Evolutionary conservation across 306 rosid genomes (phyloP).

Genomic region (Prunus persica): DNA sequence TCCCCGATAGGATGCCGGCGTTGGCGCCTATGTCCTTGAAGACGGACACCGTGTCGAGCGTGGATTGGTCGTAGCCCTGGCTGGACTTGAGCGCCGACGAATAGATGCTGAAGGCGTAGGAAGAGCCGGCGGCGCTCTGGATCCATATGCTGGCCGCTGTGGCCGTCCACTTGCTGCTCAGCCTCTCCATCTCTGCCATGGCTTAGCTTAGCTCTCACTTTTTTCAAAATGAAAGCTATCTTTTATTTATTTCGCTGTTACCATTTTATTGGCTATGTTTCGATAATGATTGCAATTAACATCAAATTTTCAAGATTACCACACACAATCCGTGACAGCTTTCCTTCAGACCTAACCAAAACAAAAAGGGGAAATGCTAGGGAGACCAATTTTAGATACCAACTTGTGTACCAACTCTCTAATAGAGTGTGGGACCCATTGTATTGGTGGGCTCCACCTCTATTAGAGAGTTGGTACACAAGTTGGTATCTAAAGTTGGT

Average conservation of each 20-base stretch:
- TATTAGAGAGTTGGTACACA: too few relatives aligned
- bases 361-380: too few relatives aligned
- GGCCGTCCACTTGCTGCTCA: slow-evolving; percentile 56
- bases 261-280: background rate
- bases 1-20: slow-evolving; percentile 74
- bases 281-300: background rate
- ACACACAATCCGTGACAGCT: background rate
- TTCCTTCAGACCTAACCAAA: too few relatives aligned
- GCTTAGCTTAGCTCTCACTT: background rate
- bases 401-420: too few relatives aligned
- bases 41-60: slow-evolving; percentile 88
- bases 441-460: too few relatives aligned
- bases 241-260: background rate
- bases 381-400: too few relatives aligned
- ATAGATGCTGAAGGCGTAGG: slow-evolving; percentile 86
- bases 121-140: slow-evolving; percentile 77
- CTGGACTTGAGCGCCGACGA: slow-evolving; percentile 66
- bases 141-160: slow-evolving; percentile 74
- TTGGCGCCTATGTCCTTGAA: slow-evolving; percentile 93
- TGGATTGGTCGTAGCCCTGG: slow-evolving; percentile 77
- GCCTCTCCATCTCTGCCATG: slow-evolving; percentile 33
- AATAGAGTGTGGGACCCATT: too few relatives aligned
- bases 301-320: background rate
- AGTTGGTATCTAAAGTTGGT: too few relatives aligned
- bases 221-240: background rate